phyloP scores from a whole-genome alignment of 2,329 filamentous ascomycete genomes.

The Stagonosporopsis vannaccii region DNA sequence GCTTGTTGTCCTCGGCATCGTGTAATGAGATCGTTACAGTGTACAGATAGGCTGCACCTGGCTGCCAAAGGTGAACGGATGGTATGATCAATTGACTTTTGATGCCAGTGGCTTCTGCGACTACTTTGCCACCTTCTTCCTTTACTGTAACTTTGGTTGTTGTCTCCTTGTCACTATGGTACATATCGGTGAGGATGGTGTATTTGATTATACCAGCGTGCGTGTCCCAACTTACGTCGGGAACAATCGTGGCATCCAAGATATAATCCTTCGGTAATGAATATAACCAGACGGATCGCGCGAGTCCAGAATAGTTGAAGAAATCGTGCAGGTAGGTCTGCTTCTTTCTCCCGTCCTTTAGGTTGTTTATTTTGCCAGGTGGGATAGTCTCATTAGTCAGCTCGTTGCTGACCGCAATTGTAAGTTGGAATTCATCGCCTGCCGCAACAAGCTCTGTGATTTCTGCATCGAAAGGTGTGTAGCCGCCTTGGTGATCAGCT shows the following conservation, averaged over 20 bases:
- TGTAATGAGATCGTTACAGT: not conserved
- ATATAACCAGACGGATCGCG: not conserved
- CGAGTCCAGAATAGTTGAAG: slow-evolving; percentile 1
- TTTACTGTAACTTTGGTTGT: not conserved
- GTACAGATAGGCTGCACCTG: not conserved
- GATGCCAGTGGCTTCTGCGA: not conserved
- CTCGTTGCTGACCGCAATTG: not conserved
- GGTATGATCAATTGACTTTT: not conserved
- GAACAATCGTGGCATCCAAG: not conserved
- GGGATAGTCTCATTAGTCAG: not conserved
- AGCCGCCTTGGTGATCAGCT: not conserved
- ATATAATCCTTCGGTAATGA: not conserved
- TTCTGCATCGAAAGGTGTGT: not conserved
- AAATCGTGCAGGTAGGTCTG: slow-evolving; percentile 1
- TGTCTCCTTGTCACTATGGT: not conserved
- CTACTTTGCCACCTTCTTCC: not conserved
- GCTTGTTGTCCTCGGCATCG: not conserved
- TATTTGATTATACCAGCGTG: not conserved
- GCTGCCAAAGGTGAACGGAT: slow-evolving; percentile 1
- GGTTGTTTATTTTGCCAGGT: not conserved
- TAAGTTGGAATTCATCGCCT: not conserved
- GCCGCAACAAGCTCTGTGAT: not conserved
- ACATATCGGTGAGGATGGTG: not conserved
- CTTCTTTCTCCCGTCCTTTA: not conserved
- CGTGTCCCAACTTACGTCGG: not conserved